Evolutionary conservation across 2,329 filamentous ascomycete genomes (phyloP).

Genomic region (Ilyonectria robusta): DNA sequence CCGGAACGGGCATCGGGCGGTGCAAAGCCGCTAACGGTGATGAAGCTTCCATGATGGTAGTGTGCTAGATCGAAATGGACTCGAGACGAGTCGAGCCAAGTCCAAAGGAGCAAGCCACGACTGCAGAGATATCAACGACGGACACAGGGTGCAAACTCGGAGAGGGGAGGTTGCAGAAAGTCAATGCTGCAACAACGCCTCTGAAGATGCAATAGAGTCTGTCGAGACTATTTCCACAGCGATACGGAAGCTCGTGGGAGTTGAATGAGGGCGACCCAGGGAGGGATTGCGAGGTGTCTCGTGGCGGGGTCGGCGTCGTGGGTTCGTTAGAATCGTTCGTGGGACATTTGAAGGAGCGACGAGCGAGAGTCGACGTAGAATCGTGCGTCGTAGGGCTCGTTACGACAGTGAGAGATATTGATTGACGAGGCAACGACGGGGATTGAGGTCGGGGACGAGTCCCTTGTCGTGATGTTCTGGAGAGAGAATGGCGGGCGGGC

Average conservation of each 20-base stretch:
- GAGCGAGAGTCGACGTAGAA: constrained; percentile 42
- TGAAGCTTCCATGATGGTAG: constrained; percentile 84
- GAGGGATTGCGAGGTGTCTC: constrained; percentile 36
- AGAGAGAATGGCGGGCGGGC: constrained; percentile 17
- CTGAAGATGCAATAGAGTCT: constrained; percentile 15
- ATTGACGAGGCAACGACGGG: constrained; percentile 2
- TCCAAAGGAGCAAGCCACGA: constrained; percentile 38
- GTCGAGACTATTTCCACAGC: constrained; percentile 27
- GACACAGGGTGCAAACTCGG: constrained; percentile 38
- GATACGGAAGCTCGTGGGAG: constrained; percentile 16
- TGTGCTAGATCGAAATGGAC: constrained; percentile 10
- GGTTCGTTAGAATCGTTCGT: constrained; percentile 51
- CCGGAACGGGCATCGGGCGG: constrained; percentile 72
- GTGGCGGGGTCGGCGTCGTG: constrained; percentile 45
- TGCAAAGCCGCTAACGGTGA: constrained; percentile 96
- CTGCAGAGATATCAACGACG: constrained; percentile 44
- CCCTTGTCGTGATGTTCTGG: constrained; percentile 31
- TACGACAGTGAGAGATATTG: constrained; percentile 27
- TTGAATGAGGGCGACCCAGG: constrained; percentile 34
- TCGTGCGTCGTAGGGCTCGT: constrained; percentile 39
- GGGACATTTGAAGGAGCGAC: constrained; percentile 50
- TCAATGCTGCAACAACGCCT: constrained; percentile 52
- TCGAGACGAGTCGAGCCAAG: constrained; percentile 39
- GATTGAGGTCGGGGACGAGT: constrained; percentile 33
- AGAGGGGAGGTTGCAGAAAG: constrained; percentile 48